phyloP scores from a whole-genome alignment of 805 yeast genomes.

The Debaryomyces prosopidis region DNA sequence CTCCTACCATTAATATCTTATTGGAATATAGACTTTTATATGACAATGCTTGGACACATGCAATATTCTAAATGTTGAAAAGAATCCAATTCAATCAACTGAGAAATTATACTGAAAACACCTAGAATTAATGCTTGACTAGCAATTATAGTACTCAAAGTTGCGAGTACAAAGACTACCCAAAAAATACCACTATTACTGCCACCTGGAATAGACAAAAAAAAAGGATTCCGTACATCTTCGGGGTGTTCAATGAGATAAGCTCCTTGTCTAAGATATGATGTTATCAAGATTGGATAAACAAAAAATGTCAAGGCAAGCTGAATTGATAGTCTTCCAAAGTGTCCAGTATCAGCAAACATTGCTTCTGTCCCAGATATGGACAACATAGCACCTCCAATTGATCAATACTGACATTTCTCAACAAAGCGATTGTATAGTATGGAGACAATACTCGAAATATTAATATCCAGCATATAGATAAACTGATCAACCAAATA shows the following conservation, averaged over 20 bases:
- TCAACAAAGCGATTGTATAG: constrained; percentile 49
- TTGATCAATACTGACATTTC: constrained; percentile 39
- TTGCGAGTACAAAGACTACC: constrained; percentile 53
- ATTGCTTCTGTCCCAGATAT: constrained; percentile 64
- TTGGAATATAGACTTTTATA: constrained; percentile 59
- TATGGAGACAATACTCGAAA: constrained; percentile 52
- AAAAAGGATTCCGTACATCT: constrained; percentile 44
- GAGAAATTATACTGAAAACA: constrained; percentile 52
- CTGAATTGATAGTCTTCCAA: constrained; percentile 51
- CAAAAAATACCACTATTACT: constrained; percentile 45
- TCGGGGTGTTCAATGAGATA: constrained; percentile 42
- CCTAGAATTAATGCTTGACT: constrained; percentile 61
- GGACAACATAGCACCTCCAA: constrained; percentile 54
- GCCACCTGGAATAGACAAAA: constrained; percentile 52
- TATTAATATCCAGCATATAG: constrained; percentile 47
- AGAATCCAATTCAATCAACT: constrained; percentile 54
- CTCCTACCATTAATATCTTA: constrained; percentile 52
- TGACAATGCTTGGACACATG: constrained; percentile 45
- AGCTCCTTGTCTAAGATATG: constrained; percentile 62
- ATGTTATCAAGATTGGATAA: constrained; percentile 52
- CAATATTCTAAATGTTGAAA: constrained; percentile 46
- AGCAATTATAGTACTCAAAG: constrained; percentile 57
- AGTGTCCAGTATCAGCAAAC: constrained; percentile 65
- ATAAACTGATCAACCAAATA: constrained; percentile 49
- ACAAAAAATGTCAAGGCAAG: constrained; percentile 46